phyloP scores from a whole-genome alignment of 176 grass and related monocot genomes.

The Aegilops tauschii region DNA sequence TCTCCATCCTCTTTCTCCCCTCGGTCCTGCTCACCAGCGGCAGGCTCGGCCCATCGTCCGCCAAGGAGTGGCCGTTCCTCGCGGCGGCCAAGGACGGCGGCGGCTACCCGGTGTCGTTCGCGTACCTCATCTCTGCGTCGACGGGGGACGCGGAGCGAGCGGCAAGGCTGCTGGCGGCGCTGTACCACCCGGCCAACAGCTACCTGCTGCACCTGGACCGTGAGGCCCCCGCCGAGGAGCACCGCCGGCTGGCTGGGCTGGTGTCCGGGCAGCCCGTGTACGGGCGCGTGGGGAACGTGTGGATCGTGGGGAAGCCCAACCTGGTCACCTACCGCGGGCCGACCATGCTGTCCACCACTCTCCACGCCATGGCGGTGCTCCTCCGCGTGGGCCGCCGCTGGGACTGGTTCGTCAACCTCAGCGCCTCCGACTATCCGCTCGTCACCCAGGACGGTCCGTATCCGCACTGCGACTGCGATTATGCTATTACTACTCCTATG shows the following conservation, averaged over 20 bases:
- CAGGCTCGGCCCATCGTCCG: not conserved
- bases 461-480: not conserved
- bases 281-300: conserved; percentile 63
- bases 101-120: conserved; percentile 71
- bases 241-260: conserved; percentile 50
- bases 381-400: conserved; percentile 60
- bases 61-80: not conserved
- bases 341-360: conserved; percentile 94
- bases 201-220: conserved; percentile 93
- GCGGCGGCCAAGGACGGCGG: not conserved
- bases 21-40: conserved; percentile 48
- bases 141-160: conserved; percentile 60
- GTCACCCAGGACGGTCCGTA: conserved; percentile 84
- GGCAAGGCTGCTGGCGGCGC: conserved; percentile 58
- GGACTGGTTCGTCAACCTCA: conserved; percentile 99
- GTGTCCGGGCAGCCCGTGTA: conserved; percentile 55
- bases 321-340: conserved; percentile 90
- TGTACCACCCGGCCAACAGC: conserved; percentile 92
- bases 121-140: conserved; percentile 90
- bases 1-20: conserved; percentile 75
- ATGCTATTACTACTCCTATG: too few species aligned
- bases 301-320: conserved; percentile 76
- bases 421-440: conserved; percentile 91
- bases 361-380: conserved; percentile 84
- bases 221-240: conserved; percentile 65